Evolutionary conservation across 176 grass and related monocot species (phyloP).

Genomic region (Olyra latifolia): DNA sequence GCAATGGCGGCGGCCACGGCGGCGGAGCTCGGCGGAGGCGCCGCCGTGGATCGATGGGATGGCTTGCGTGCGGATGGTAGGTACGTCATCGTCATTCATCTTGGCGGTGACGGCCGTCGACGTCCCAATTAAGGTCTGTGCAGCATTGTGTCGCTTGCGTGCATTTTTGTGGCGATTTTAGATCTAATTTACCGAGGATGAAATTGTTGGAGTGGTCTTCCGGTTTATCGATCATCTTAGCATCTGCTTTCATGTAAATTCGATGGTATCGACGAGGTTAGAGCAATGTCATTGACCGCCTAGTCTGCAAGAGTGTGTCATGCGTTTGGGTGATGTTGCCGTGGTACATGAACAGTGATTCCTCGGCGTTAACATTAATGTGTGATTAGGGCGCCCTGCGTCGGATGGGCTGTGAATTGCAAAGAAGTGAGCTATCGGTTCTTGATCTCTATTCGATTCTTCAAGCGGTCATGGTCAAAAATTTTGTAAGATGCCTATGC

Average conservation of each 20-base stretch:
- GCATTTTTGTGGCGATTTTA: background rate
- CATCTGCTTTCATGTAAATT: background rate
- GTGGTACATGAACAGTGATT: background rate
- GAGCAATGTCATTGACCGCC: slow-evolving; percentile 29
- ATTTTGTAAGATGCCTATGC: background rate
- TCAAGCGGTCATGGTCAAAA: background rate
- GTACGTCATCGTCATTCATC: background rate
- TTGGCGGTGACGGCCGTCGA: background rate
- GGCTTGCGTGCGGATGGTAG: slow-evolving; percentile 50
- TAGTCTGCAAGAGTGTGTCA: background rate
- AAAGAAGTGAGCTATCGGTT: background rate
- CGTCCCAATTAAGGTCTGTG: slow-evolving; percentile 23
- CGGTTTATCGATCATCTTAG: background rate
- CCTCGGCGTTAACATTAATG: background rate
- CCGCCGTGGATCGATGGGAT: slow-evolving; percentile 49
- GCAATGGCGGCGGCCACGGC: slow-evolving; percentile 43
- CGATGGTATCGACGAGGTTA: background rate
- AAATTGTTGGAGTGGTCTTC: background rate
- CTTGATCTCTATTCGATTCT: background rate
- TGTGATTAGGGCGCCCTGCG: background rate
- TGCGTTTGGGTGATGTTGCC: background rate
- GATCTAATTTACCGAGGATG: slow-evolving; percentile 20
- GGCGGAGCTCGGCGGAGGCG: background rate
- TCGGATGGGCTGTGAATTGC: background rate
- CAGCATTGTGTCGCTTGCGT: slow-evolving; percentile 1